Percentiles rank a stretch among this genome's conserved stretches.
Evolutionary conservation across 2,329 filamentous ascomycete species (phyloP).

Genomic region (Aspergillus thermomutatus): DNA sequence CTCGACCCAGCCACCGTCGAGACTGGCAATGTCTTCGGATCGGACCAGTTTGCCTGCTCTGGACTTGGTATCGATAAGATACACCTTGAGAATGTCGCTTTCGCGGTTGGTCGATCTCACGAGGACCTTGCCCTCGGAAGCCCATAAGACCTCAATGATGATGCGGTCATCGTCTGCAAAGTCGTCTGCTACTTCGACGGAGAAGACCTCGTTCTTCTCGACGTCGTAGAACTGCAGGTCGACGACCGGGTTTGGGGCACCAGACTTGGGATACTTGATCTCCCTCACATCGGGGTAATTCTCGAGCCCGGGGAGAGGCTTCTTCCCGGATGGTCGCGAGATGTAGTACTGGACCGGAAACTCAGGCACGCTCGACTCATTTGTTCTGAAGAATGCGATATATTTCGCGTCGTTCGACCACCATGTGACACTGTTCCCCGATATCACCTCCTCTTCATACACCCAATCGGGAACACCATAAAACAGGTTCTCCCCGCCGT

Average conservation of each 20-base stretch:
- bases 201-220: constrained; percentile 70
- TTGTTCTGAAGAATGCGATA: constrained; percentile 86
- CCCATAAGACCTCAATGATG: constrained; percentile 92
- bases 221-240: constrained; percentile 87
- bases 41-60: constrained; percentile 76
- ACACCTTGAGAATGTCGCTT: constrained; percentile 83
- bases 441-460: constrained; percentile 83
- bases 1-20: constrained; percentile 98
- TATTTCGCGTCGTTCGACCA: constrained; percentile 90
- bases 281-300: constrained; percentile 84
- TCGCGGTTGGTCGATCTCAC: constrained; percentile 92
- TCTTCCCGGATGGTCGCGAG: constrained; percentile 73
- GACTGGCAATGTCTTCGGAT: constrained; percentile 70
- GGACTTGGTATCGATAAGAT: constrained; percentile 73
- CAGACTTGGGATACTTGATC: constrained; percentile 97
- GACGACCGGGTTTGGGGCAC: constrained; percentile 87
- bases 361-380: constrained; percentile 86
- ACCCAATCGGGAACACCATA: constrained; percentile 98
- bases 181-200: constrained; percentile 70
- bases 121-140: constrained; percentile 72
- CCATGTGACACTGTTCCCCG: constrained; percentile 81
- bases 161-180: constrained; percentile 80
- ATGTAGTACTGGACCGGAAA: constrained; percentile 94
- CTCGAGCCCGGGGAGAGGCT: constrained; percentile 69
- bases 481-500: constrained; percentile 85